A percentile compares a stretch with the other conserved stretches of the same genome.
Conservation (phyloP, 2,329 filamentous ascomycete genomes). For the Didymella sp. region DNA sequence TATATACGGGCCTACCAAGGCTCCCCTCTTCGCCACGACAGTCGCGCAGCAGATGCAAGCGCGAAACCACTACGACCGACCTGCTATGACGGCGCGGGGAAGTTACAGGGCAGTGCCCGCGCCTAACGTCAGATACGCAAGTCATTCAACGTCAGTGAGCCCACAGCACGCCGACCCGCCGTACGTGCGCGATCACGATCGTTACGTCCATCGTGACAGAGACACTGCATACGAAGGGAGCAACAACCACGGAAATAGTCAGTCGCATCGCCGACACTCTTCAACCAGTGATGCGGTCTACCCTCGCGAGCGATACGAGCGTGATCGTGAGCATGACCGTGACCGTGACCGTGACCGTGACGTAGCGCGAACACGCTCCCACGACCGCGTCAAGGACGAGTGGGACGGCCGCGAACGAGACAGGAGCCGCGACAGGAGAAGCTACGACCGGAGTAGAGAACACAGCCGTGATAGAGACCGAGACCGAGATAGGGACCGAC, state of each 20-base stretch:
- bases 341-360: conserved; percentile 23
- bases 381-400: conserved; percentile 38
- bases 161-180: conserved; percentile 31
- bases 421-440: conserved; percentile 21
- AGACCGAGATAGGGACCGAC: conserved; percentile 23
- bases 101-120: conserved; percentile 35
- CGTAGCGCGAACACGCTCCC: conserved; percentile 33
- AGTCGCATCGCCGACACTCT: conserved; percentile 28
- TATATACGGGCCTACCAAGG: conserved; percentile 54
- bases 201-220: conserved; percentile 15
- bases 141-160: conserved; percentile 23
- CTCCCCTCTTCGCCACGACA: conserved; percentile 57
- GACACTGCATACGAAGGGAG: conserved; percentile 14
- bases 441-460: conserved; percentile 23
- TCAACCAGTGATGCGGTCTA: conserved; percentile 38
- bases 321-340: conserved; percentile 16
- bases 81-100: conserved; percentile 34
- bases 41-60: conserved; percentile 51
- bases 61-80: conserved; percentile 43
- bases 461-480: conserved; percentile 26
- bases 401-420: conserved; percentile 34
- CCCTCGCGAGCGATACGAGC: conserved; percentile 31
- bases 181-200: conserved; percentile 32
- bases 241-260: conserved; percentile 16
- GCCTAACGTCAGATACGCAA: conserved; percentile 36